Conservation (phyloP, 768 basidiomycete genomes). For the Mycena belliarum region DNA sequence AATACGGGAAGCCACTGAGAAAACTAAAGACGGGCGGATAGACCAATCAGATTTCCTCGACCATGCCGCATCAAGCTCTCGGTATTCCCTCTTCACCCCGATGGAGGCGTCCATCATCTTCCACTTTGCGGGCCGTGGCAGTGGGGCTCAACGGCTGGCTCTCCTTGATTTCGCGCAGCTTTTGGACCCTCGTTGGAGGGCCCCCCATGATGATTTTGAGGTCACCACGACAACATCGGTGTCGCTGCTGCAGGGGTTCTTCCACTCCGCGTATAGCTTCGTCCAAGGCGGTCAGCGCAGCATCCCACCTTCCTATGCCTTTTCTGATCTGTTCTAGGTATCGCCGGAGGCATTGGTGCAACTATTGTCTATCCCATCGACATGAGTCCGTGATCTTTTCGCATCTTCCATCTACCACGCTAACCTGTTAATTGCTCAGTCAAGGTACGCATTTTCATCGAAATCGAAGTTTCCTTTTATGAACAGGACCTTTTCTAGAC, state of each 20-base stretch:
- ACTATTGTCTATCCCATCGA: slow-evolving; percentile 99
- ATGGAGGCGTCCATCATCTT: slow-evolving; percentile 99
- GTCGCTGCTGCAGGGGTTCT: slow-evolving; percentile 56
- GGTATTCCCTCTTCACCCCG: slow-evolving; percentile 94
- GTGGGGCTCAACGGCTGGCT: slow-evolving; percentile 67
- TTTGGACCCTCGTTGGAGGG: slow-evolving; percentile 85
- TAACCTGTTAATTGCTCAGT: slow-evolving; percentile 44
- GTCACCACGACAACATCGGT: slow-evolving; percentile 29
- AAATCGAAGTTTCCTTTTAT: neutral
- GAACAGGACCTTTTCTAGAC: slow-evolving; percentile 41
- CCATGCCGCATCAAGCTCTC: slow-evolving; percentile 79
- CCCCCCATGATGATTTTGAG: slow-evolving; percentile 59
- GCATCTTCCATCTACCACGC: neutral
- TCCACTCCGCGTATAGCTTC: slow-evolving; percentile 84
- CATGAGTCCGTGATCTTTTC: slow-evolving; percentile 58
- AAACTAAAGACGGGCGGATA: slow-evolving; percentile 94
- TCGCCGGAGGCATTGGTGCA: slow-evolving; percentile 93
- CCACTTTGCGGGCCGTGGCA: slow-evolving; percentile 91
- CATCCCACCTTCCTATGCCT: neutral
- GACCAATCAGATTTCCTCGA: slow-evolving; percentile 95
- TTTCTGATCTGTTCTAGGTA: slow-evolving; percentile 46
- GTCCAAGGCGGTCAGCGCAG: slow-evolving; percentile 67
- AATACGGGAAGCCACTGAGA: slow-evolving; percentile 85
- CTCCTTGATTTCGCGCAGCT: slow-evolving; percentile 91
- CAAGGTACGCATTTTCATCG: slow-evolving; percentile 55